Percentiles rank a stretch among this genome's conserved stretches.
Conservation (phyloP, 1,139 yeast genomes). For the Pneumocystis wakefieldiae region DNA sequence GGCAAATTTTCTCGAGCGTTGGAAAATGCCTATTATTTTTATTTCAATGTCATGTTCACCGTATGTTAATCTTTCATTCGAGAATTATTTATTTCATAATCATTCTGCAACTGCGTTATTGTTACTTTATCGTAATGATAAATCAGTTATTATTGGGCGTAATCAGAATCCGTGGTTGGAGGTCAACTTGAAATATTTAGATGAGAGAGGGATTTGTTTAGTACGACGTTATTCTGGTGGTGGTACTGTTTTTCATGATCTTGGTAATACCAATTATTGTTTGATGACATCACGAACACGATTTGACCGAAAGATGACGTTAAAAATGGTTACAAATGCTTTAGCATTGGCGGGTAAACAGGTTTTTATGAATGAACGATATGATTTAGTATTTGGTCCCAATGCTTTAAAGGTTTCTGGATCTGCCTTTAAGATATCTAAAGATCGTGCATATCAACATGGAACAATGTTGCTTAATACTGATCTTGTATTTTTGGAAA, state of each 20-base stretch:
- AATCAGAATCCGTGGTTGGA: slow-evolving; percentile 94
- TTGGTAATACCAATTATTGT: slow-evolving; percentile 81
- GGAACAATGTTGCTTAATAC: slow-evolving; percentile 84
- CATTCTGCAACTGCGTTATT: slow-evolving; percentile 33
- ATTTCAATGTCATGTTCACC: slow-evolving; percentile 49
- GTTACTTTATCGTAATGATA: slow-evolving; percentile 58
- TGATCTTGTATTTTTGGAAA: slow-evolving; percentile 40
- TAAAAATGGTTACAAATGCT: slow-evolving; percentile 37
- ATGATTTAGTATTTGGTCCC: slow-evolving; percentile 48
- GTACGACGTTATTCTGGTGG: slow-evolving; percentile 83
- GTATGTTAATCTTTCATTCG: slow-evolving; percentile 62
- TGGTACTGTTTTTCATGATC: slow-evolving; percentile 91
- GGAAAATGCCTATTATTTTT: slow-evolving; percentile 16
- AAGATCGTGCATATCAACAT: slow-evolving; percentile 80
- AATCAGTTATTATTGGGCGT: slow-evolving; percentile 88
- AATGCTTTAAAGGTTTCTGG: slow-evolving; percentile 58
- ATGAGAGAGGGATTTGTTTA: slow-evolving; percentile 44
- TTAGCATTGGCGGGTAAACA: slow-evolving; percentile 27
- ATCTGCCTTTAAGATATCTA: slow-evolving; percentile 74
- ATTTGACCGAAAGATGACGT: slow-evolving; percentile 53
- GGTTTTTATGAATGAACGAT: slow-evolving; percentile 48
- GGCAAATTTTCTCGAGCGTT: not conserved
- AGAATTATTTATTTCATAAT: slow-evolving; percentile 54
- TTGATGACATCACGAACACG: slow-evolving; percentile 55
- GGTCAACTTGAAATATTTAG: slow-evolving; percentile 47